Percentiles rank a stretch among this genome's conserved stretches.
These are phyloP conservation scores for Filosporella fistucella DNA, from an alignment of 495 filamentous ascomycete species.

Conservation along the genomic window DNA sequence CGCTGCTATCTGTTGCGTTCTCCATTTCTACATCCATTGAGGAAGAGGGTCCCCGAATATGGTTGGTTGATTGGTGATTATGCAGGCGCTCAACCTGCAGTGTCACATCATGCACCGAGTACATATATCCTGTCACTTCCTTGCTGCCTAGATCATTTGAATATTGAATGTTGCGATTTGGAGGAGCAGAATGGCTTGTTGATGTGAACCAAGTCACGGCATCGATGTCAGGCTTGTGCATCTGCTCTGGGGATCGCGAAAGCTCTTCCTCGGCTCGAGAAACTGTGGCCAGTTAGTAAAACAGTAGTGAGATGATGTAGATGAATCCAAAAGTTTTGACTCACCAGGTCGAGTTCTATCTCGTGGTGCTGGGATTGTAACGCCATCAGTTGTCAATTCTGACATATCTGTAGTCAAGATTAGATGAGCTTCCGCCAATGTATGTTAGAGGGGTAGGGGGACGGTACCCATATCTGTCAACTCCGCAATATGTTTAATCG, in stretches of 20 bases:
- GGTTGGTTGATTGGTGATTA: not conserved
- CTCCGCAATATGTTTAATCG: not conserved
- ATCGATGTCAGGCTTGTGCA: no score
- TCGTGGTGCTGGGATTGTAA: not conserved
- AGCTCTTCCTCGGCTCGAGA: no score
- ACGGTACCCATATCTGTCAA: slow-evolving; percentile 1
- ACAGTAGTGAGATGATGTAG: no score
- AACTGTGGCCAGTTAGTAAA: no score
- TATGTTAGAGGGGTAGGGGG: not conserved
- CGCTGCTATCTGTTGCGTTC: not conserved
- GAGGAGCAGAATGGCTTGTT: no score
- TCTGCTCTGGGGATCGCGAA: no score
- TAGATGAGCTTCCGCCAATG: not conserved
- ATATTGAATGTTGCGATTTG: no score
- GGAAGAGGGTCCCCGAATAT: not conserved
- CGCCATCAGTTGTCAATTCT: not conserved
- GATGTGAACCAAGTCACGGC: no score
- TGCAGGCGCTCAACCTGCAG: not conserved
- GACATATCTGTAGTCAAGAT: not conserved
- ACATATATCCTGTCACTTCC: no score
- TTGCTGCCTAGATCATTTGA: not conserved
- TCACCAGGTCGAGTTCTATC: not conserved
- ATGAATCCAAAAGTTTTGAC: no score
- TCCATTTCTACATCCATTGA: not conserved
- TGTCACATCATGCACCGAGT: not conserved